phyloP scores from a whole-genome alignment of 192 early-diverging fungal genomes.

The Podila clonocystis region DNA sequence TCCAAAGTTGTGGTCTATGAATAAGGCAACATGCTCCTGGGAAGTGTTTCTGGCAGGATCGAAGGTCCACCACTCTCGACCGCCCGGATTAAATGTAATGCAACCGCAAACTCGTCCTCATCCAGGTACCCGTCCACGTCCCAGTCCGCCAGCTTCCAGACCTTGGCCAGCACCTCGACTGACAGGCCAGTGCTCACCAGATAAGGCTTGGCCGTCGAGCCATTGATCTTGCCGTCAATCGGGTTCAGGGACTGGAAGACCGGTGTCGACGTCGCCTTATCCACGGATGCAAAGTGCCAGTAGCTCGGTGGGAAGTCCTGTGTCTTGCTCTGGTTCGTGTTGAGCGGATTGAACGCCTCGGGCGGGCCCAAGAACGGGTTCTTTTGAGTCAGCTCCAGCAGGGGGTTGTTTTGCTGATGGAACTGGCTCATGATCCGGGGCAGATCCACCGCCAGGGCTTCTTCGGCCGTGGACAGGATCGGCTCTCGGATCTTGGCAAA shows the following conservation, averaged over 20 bases:
- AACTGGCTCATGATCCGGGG: constrained; percentile 82
- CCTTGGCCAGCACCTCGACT: constrained; percentile 68
- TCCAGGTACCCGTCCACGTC: constrained; percentile 85
- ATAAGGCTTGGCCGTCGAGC: constrained; percentile 62
- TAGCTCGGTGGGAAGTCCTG: constrained; percentile 56
- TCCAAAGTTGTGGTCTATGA: neutral
- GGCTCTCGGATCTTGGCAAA: constrained; percentile 79
- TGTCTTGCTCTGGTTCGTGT: constrained; percentile 5
- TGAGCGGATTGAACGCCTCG: constrained; percentile 16
- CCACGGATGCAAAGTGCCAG: constrained; percentile 64
- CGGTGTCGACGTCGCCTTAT: constrained; percentile 55
- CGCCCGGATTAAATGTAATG: constrained; percentile 74
- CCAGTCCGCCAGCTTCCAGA: constrained; percentile 85
- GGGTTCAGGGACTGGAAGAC: constrained; percentile 65
- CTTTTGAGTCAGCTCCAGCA: constrained; percentile 64
- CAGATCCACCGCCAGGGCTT: constrained; percentile 79
- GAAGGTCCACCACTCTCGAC: constrained; percentile 51
- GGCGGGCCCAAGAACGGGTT: constrained; percentile 63
- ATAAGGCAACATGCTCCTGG: constrained; percentile 54
- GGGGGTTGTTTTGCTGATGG: constrained; percentile 72
- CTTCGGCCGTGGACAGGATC: constrained; percentile 72
- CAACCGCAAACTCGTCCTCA: constrained; percentile 84
- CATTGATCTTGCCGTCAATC: constrained; percentile 67
- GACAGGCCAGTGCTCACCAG: constrained; percentile 75
- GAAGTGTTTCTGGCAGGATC: constrained; percentile 55